These are phyloP conservation scores for Diaporthe citriasiana DNA, from an alignment of 2,329 filamentous ascomycete genomes.

Conservation along the genomic window DNA sequence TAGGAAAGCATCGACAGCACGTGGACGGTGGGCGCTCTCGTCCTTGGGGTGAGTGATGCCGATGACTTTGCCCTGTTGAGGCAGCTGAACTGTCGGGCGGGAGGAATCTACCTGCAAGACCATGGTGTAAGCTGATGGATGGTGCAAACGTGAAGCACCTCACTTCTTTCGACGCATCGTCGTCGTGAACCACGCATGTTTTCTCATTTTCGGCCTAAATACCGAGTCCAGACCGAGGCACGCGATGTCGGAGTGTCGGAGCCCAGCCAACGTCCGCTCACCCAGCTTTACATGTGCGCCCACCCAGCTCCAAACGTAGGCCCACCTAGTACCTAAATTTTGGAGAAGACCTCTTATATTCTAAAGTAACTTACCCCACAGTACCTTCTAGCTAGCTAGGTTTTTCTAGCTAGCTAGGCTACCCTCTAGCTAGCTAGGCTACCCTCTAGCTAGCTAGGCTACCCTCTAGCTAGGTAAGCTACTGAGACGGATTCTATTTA, in stretches of 20 bases:
- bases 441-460: too few relatives aligned
- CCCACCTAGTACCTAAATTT: too few relatives aligned
- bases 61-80: conserved; percentile 43
- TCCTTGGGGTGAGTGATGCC: conserved; percentile 44
- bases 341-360: too few relatives aligned
- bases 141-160: neutral
- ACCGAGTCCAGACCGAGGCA: neutral
- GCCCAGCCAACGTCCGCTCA: too few relatives aligned
- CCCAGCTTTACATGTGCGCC: too few relatives aligned
- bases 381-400: too few relatives aligned
- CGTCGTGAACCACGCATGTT: neutral
- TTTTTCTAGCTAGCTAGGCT: too few relatives aligned
- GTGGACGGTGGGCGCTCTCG: conserved; percentile 39
- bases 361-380: too few relatives aligned
- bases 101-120: conserved; percentile 39
- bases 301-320: too few relatives aligned
- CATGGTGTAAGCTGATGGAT: neutral
- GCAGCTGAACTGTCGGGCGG: conserved; percentile 36
- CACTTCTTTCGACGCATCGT: neutral
- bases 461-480: too few relatives aligned
- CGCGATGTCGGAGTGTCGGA: conserved; percentile 32
- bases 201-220: conserved; percentile 11
- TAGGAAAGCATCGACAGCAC: conserved; percentile 57
- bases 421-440: too few relatives aligned
- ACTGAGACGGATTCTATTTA: too few relatives aligned